phyloP scores from a whole-genome alignment of 2,329 filamentous ascomycete species.

The Calonectria leucothoes region DNA sequence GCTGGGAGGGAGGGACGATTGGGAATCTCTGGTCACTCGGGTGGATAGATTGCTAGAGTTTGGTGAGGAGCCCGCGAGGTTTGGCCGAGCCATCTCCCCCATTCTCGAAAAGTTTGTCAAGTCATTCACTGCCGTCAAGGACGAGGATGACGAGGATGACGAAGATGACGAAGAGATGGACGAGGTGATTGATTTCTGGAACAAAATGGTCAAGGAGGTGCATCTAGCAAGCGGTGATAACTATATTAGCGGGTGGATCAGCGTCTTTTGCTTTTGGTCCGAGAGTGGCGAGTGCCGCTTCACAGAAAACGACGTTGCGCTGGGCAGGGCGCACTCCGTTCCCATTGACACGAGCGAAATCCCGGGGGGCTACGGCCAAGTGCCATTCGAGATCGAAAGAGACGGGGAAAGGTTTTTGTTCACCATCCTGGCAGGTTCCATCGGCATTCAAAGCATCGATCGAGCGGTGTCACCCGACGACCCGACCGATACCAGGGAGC shows the following conservation, averaged over 20 bases:
- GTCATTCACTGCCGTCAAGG: slow-evolving; percentile 51
- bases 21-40: slow-evolving; percentile 46
- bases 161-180: slow-evolving; percentile 31
- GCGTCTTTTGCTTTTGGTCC: slow-evolving; percentile 32
- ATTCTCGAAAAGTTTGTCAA: slow-evolving; percentile 52
- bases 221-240: background rate
- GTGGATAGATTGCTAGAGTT: slow-evolving; percentile 51
- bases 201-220: slow-evolving; percentile 18
- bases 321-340: background rate
- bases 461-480: no score
- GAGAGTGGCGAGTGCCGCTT: background rate
- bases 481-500: background rate
- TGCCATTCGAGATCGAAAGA: slow-evolving; percentile 29
- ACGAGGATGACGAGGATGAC: slow-evolving; percentile 29
- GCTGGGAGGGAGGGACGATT: slow-evolving; percentile 59
- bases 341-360: background rate
- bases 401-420: no score
- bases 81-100: slow-evolving; percentile 48
- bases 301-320: background rate
- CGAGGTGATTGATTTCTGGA: slow-evolving; percentile 53
- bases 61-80: slow-evolving; percentile 50
- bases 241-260: slow-evolving; percentile 26
- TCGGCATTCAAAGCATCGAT: slow-evolving; percentile 17
- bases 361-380: slow-evolving; percentile 17
- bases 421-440: slow-evolving; percentile 30